phyloP scores from a whole-genome alignment of 2,329 filamentous ascomycete species.

The Periconia sp. region DNA sequence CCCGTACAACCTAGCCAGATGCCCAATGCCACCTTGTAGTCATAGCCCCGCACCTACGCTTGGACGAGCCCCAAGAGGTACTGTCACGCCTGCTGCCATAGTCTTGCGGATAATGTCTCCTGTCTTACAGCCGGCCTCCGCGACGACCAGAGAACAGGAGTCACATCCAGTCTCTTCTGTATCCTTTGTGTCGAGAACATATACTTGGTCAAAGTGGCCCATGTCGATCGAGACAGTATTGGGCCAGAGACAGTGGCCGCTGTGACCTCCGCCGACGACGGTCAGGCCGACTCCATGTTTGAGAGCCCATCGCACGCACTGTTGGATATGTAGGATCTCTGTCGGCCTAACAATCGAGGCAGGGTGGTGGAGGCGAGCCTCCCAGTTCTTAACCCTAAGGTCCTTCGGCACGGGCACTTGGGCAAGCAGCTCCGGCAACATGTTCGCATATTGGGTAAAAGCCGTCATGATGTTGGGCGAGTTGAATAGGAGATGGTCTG shows the following conservation, averaged over 20 bases:
- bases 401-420: slow-evolving; percentile 47
- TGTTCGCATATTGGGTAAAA: slow-evolving; percentile 56
- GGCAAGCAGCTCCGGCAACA: slow-evolving; percentile 51
- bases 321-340: slow-evolving; percentile 57
- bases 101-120: slow-evolving; percentile 59
- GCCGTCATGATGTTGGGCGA: slow-evolving; percentile 57
- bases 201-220: slow-evolving; percentile 59
- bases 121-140: slow-evolving; percentile 62
- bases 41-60: slow-evolving; percentile 68
- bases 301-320: slow-evolving; percentile 64
- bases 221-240: slow-evolving; percentile 65
- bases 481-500: slow-evolving; percentile 55
- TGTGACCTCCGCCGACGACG: slow-evolving; percentile 65
- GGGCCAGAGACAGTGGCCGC: slow-evolving; percentile 62
- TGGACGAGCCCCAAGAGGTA: slow-evolving; percentile 66
- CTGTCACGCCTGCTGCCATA: slow-evolving; percentile 57
- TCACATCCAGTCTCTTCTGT: slow-evolving; percentile 19
- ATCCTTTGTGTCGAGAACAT: slow-evolving; percentile 46
- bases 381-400: slow-evolving; percentile 57
- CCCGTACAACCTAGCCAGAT: slow-evolving; percentile 61
- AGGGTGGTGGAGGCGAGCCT: slow-evolving; percentile 55
- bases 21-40: slow-evolving; percentile 70
- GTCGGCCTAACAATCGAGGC: slow-evolving; percentile 56
- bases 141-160: slow-evolving; percentile 53
- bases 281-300: slow-evolving; percentile 54